These are phyloP conservation scores for Royoungia palumana DNA, from an alignment of 768 basidiomycete species.

Conservation along the genomic window DNA sequence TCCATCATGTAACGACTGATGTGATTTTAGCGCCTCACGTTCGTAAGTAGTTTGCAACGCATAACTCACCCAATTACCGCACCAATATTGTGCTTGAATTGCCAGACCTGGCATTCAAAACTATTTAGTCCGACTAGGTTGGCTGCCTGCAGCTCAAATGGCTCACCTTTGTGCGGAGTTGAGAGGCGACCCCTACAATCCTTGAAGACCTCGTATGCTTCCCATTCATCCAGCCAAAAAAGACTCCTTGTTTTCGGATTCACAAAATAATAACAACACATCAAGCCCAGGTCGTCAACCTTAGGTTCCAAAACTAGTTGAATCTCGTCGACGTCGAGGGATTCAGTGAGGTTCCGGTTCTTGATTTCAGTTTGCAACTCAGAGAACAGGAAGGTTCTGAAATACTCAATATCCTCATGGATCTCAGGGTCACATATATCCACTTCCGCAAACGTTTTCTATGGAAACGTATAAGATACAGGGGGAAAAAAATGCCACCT, in stretches of 20 bases:
- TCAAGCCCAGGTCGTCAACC: conserved; percentile 10
- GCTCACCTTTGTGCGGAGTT: conserved; percentile 24
- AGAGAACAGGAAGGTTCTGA: conserved; percentile 20
- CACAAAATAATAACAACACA: conserved; percentile 50
- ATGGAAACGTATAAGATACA: conserved; percentile 18
- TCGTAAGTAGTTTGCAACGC: not conserved
- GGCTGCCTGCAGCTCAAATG: too few relatives aligned
- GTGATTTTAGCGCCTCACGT: conserved; percentile 5
- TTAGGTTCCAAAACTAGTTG: conserved; percentile 48
- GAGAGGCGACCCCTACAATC: conserved; percentile 22
- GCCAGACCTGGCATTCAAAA: conserved; percentile 26
- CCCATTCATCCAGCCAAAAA: conserved; percentile 52
- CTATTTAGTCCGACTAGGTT: not conserved
- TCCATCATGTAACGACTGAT: not conserved
- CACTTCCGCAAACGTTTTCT: conserved; percentile 56
- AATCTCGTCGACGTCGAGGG: conserved; percentile 29
- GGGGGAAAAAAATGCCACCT: not conserved
- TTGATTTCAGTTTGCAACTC: conserved; percentile 19
- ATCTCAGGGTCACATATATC: conserved; percentile 43
- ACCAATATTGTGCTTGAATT: conserved; percentile 41
- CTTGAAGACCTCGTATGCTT: conserved; percentile 31
- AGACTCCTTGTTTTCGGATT: conserved; percentile 43
- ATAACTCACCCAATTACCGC: conserved; percentile 7
- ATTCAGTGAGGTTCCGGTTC: conserved; percentile 10
- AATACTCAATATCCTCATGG: conserved; percentile 34